Evolutionary conservation across 371 early-diverging fungal genomes (phyloP).

Genomic region (Actinomucor elegans): DNA sequence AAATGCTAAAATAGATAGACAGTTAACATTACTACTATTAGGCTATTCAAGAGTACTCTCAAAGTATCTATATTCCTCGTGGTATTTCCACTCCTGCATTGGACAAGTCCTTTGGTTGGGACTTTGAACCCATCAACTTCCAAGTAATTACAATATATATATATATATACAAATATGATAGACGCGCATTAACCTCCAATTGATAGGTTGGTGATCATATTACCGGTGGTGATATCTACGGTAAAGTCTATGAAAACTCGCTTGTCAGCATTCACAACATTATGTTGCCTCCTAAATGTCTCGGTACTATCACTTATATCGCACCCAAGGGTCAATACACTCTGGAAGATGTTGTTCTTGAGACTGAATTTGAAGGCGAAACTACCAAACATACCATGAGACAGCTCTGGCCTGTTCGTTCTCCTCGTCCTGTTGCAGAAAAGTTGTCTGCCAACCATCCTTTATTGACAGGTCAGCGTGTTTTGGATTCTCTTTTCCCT

Average conservation of each 20-base stretch:
- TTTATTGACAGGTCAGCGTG: conserved; percentile 99
- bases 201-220: conserved; percentile 92
- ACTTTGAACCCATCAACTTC: conserved; percentile 92
- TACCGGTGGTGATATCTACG: conserved; percentile 98
- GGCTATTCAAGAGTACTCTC: conserved; percentile 91
- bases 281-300: conserved; percentile 94
- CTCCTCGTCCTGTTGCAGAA: conserved; percentile 97
- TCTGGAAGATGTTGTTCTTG: conserved; percentile 90
- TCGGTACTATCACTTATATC: conserved; percentile 96
- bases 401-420: conserved; percentile 99
- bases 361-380: conserved; percentile 93
- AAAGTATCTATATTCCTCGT: conserved; percentile 99
- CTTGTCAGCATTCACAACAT: conserved; percentile 92
- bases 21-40: conserved; percentile 21
- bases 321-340: conserved; percentile 96
- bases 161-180: too few species aligned
- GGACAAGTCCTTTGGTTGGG: conserved; percentile 91
- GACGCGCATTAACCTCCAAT: too few species aligned
- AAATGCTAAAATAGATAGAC: not conserved
- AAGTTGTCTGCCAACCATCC: conserved; percentile 97
- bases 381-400: conserved; percentile 91
- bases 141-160: conserved; percentile 52
- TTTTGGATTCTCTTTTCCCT: conserved; percentile 99
- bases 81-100: conserved; percentile 98
- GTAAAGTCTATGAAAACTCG: conserved; percentile 96